Base-by-base conservation (phyloP, 1,284 basidiomycete genomes). In the Cutaneotrichosporon sp. region DNA sequence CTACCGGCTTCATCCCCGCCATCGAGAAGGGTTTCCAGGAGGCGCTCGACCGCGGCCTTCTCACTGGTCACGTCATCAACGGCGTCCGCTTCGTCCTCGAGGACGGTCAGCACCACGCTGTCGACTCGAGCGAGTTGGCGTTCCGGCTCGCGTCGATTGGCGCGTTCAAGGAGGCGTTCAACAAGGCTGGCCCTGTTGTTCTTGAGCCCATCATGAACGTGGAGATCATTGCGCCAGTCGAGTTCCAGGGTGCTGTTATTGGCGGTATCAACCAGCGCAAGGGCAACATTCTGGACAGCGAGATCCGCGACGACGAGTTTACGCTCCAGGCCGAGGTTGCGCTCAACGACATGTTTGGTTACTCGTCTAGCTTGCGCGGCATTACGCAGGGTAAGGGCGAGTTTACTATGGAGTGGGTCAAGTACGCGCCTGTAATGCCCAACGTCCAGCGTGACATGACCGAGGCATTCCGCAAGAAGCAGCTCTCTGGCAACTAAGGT, bases 271-370 rank as follows among this genome's bases (percentile, higher is more conserved):
- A 97, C 80, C 89, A 91, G 67, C 87, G 97, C 46, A 88, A 93
- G 66, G 97, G 97, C 2, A 95, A 92, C 7, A 97, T 99, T 73
- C 84, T 96, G 58, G 96, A 98, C 75, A 97, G 92, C 68, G 97
- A 99, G 81, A 89, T 97, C 40, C 88, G 95, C 51, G 95, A 97
- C 72, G 97, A 99, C 75, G 96, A 99, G 82, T 98, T 99, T 76
- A 94, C 92, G 2, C 86, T 90, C 62, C 85, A 86, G 26, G 93
- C 93, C 32, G 96, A 98, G 77, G 95, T 99, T 16, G 89, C 91
- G 10, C 81, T 99, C 79, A 98, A 96, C 81, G 96, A 99, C 76
- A 99, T 99, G 97, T 99, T 99, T 79, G 96, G 96, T 36, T 99
- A 96, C 78, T 94, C 92, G 32, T 91, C 88, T 74, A 90, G 91